Evolutionary conservation across 2,329 filamentous ascomycete species (phyloP), one percentile per base, ranked within the genome.

Genomic region (Colletotrichum paranaense): DNA sequence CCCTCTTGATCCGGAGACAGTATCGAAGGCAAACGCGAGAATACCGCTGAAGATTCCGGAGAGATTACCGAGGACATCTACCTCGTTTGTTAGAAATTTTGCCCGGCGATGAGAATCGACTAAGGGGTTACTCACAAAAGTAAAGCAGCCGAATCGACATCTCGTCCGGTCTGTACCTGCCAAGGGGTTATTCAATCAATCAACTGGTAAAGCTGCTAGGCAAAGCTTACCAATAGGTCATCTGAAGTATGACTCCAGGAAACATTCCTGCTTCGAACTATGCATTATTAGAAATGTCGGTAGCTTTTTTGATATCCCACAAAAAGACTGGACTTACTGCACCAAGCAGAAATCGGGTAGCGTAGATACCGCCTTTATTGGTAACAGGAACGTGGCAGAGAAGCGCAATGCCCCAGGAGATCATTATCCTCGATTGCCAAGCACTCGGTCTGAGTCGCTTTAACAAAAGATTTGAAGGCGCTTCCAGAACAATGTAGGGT

Each of bases 81-180:
- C n/a, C 4, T 5, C 19, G 4, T 0, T 32, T 1, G 16, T 72
- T 7, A 64, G 38, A 22, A 59, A 22, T 4, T 3, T 9, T 1
- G 2, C 8, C 6, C 5, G 4, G 1, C 3, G 19, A 2, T 26
- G 30, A 16, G 4, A 38, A 14, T 1, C 5, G 24, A 3, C 26
- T 1, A 3, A 12, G 11, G 9, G 76, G 76, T 1, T 72, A 75
- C 82, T 62, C 76, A 85, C 84, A 86, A 68, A 86, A 86, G 69
- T 85, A 87, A 4, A 87, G 77, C 0, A 88, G 75, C 9, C 85
- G 81, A 2, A 84, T 78, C 16, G 84, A 82, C 81, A 87, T 84
- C 71, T 87, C 86, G 66, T 87, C 86, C 0, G 84, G 83, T 5
- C 86, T 79, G 70, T 87, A 87, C 42, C 42, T 46, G 14, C n/a